Conservation (phyloP, 2,329 filamentous ascomycete species). For the Cercospora sojina region DNA sequence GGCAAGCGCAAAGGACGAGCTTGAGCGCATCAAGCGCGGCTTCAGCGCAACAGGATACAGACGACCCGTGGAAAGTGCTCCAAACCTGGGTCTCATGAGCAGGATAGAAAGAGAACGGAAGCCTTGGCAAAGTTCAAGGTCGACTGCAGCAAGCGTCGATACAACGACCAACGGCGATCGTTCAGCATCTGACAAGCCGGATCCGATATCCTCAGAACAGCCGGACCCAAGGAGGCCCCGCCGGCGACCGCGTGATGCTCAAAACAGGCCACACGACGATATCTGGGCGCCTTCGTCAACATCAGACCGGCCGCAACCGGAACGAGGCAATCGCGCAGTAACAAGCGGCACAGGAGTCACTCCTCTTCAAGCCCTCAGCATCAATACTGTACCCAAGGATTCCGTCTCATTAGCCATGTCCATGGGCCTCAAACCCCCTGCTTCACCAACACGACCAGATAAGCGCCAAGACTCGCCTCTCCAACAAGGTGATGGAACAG, state of each 20-base stretch:
- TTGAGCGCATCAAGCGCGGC: slow-evolving; percentile 17
- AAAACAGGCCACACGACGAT: slow-evolving; percentile 24
- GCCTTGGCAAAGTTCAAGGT: not conserved
- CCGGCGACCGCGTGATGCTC: slow-evolving; percentile 12
- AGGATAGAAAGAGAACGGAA: slow-evolving; percentile 8
- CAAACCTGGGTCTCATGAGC: not conserved
- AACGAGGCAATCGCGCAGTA: slow-evolving; percentile 24
- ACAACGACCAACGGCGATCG: not conserved
- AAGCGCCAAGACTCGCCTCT: slow-evolving; percentile 25
- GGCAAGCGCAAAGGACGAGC: slow-evolving; percentile 14
- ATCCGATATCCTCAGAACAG: not conserved
- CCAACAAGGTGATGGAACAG: slow-evolving; percentile 17
- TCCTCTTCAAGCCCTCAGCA: slow-evolving; percentile 32
- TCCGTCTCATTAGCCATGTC: slow-evolving; percentile 19
- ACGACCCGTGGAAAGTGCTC: slow-evolving; percentile 1
- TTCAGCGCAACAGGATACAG: slow-evolving; percentile 15
- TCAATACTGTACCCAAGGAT: slow-evolving; percentile 31
- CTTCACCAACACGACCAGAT: slow-evolving; percentile 18
- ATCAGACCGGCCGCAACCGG: slow-evolving; percentile 12
- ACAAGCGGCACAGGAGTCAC: slow-evolving; percentile 31
- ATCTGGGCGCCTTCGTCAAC: slow-evolving; percentile 32
- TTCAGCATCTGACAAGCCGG: not conserved
- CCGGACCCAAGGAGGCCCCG: slow-evolving; percentile 1
- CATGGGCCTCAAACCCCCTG: slow-evolving; percentile 24
- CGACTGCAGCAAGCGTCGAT: not conserved